Evolutionary conservation across 805 yeast genomes (phyloP).

Genomic region (Tetrapisispora fleetii): DNA sequence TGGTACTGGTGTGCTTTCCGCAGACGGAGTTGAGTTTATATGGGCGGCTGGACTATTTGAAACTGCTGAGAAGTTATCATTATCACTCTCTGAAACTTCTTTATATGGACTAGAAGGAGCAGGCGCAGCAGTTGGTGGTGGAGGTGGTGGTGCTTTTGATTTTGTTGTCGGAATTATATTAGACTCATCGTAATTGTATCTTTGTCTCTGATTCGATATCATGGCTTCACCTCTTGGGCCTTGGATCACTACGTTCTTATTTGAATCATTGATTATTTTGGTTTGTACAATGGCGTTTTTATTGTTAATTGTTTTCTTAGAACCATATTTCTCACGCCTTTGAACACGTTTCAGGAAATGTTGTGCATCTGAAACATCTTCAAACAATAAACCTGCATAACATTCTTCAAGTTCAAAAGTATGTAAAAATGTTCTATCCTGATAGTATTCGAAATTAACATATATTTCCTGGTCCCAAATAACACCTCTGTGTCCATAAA

Average conservation of each 20-base stretch:
- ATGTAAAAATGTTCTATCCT: conserved; percentile 91
- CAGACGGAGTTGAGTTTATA: conserved; percentile 17
- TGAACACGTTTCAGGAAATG: conserved; percentile 74
- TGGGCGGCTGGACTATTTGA: conserved; percentile 7
- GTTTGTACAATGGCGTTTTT: conserved; percentile 80
- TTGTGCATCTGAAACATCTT: conserved; percentile 78
- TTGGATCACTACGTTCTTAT: conserved; percentile 59
- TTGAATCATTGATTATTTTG: conserved; percentile 46
- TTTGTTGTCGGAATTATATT: conserved; percentile 27
- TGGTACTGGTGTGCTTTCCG: conserved; percentile 9
- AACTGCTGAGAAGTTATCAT: conserved; percentile 8
- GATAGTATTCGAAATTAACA: conserved; percentile 78
- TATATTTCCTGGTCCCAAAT: conserved; percentile 96
- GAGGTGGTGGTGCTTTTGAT: conserved; percentile 36
- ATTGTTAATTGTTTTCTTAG: conserved; percentile 76
- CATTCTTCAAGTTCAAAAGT: conserved; percentile 90
- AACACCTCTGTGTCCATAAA: conserved; percentile 73
- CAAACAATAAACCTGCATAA: conserved; percentile 76
- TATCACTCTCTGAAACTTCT: conserved; percentile 10
- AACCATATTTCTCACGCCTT: conserved; percentile 69
- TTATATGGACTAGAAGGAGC: conserved; percentile 13
- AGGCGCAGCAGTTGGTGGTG: conserved; percentile 27
- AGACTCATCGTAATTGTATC: conserved; percentile 21
- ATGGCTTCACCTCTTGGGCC: conserved; percentile 39
- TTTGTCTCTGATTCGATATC: conserved; percentile 23